Evolutionary conservation across 2,329 filamentous ascomycete genomes (phyloP).

Genomic region (Colletotrichum sp.): DNA sequence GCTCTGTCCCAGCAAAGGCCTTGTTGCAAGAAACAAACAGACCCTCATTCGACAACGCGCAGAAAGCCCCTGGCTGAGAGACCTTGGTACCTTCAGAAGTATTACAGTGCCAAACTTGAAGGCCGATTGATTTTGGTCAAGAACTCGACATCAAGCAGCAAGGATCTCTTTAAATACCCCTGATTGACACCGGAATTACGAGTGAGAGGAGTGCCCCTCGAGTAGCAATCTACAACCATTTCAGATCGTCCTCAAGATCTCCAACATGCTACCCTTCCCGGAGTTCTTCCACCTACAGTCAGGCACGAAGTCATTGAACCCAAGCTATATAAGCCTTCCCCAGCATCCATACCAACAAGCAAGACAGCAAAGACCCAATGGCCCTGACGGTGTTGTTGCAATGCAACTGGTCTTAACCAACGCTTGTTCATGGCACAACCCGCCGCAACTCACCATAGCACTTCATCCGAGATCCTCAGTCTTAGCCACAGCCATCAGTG

Average conservation of each 20-base stretch:
- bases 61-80: no score
- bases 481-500: neutral
- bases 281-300: neutral
- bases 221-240: neutral
- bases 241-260: neutral
- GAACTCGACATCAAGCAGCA: no score
- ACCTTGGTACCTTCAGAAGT: no score
- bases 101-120: no score
- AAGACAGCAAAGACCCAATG: neutral
- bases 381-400: rapidly evolving
- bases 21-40: no score
- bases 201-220: no score
- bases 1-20: no score
- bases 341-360: neutral
- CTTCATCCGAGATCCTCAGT: neutral
- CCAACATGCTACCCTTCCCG: neutral
- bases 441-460: rapidly evolving
- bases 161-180: no score
- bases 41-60: no score
- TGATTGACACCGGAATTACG: no score
- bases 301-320: neutral
- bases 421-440: neutral
- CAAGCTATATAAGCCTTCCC: neutral
- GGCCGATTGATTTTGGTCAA: no score
- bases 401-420: neutral